These are phyloP conservation scores for Xylaria arbuscula DNA, from an alignment of 2,329 filamentous ascomycete genomes.

Conservation along the genomic window DNA sequence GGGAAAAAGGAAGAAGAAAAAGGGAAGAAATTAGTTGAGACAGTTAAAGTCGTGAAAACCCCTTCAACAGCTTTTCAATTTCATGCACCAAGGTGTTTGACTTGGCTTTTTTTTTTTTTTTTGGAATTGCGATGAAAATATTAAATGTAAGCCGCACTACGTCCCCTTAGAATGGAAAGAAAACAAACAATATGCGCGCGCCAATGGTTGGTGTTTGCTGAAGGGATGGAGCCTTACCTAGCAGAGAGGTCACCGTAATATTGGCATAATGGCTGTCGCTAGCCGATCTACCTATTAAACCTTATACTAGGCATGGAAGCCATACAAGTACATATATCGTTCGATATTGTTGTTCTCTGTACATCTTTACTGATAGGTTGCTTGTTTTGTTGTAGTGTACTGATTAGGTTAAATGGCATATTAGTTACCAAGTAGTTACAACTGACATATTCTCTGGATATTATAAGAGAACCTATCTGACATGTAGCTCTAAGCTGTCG, in stretches of 20 bases:
- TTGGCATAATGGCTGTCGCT: not conserved
- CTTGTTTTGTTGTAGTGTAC: too few species aligned
- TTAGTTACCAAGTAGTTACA: too few species aligned
- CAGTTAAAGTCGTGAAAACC: not conserved
- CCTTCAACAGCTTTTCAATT: not conserved
- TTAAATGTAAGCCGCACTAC: not conserved
- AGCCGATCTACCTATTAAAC: too few species aligned
- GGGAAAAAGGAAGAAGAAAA: too few species aligned
- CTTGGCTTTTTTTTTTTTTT: not conserved
- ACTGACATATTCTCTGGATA: too few species aligned
- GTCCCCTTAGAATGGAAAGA: not conserved
- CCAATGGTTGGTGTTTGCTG: constrained; percentile 6
- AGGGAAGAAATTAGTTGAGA: too few species aligned
- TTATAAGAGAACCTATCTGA: too few species aligned
- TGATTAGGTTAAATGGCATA: too few species aligned
- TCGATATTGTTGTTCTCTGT: too few species aligned
- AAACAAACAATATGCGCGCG: not conserved
- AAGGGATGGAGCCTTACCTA: not conserved
- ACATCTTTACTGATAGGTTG: too few species aligned
- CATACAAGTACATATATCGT: too few species aligned
- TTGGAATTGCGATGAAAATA: not conserved
- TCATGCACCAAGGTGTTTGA: not conserved
- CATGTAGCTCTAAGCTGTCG: not conserved
- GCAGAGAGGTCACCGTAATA: not conserved
- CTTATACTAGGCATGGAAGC: too few species aligned